phyloP scores from a whole-genome alignment of 257 asterid species.

The Linaria vulgaris region DNA sequence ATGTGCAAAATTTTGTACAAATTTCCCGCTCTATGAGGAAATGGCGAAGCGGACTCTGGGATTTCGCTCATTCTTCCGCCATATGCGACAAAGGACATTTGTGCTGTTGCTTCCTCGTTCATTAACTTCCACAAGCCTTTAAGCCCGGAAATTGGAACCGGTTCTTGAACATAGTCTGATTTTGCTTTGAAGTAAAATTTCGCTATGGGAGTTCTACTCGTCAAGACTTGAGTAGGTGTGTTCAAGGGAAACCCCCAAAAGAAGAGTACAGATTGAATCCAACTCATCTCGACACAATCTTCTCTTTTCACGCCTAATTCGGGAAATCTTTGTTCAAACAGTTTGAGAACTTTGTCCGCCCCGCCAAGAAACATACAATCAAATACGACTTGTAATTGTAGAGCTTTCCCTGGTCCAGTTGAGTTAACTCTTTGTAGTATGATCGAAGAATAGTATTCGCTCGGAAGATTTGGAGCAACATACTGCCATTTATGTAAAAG shows the following conservation, averaged over 20 bases:
- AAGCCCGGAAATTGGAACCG: no score
- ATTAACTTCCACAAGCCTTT: no score
- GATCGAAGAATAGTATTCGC: background rate
- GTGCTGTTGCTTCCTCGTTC: no score
- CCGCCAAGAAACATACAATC: slow-evolving; percentile 24
- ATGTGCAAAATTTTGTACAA: slow-evolving; percentile 21
- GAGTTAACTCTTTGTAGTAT: background rate
- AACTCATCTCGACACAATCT: no score
- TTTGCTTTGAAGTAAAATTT: slow-evolving; percentile 25
- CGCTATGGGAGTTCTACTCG: background rate
- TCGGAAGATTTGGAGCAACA: slow-evolving; percentile 21
- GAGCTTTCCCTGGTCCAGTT: background rate
- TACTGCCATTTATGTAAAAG: slow-evolving; percentile 30
- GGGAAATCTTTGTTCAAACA: slow-evolving; percentile 18
- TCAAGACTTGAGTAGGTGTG: slow-evolving; percentile 12
- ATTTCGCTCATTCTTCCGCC: no score
- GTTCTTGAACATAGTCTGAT: no score
- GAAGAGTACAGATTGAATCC: slow-evolving; percentile 24
- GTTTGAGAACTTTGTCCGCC: slow-evolving; percentile 7
- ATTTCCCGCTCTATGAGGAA: slow-evolving; percentile 32
- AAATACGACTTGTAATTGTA: slow-evolving; percentile 8
- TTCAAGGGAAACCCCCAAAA: slow-evolving; percentile 3
- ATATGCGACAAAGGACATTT: no score
- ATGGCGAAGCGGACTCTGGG: slow-evolving; percentile 27
- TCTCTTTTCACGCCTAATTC: slow-evolving; percentile 30